phyloP scores from a whole-genome alignment of 179 eudicot species.

The Carnegiea gigantea region DNA sequence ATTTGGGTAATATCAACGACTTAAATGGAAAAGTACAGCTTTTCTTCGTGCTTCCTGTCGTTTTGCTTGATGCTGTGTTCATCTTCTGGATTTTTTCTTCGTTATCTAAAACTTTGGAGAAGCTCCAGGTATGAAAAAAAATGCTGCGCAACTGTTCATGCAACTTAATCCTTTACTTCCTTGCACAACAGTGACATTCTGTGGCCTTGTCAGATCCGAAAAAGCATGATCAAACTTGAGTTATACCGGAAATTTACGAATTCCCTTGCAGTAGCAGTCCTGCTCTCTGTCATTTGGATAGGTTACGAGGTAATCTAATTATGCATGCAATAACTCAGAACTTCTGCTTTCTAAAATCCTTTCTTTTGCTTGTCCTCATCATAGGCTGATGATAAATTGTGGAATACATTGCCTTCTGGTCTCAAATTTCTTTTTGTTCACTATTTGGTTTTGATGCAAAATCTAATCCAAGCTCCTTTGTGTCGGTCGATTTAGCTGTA shows the following conservation, averaged over 20 bases:
- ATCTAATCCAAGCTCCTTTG: not conserved
- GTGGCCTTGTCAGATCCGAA: constrained; percentile 7
- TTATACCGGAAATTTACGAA: constrained; percentile 19
- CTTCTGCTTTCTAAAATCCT: not conserved
- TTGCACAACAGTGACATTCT: not conserved
- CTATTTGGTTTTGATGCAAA: not conserved
- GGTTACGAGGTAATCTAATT: constrained; percentile 14
- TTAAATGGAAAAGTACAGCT: constrained; percentile 33
- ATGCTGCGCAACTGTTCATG: too few species aligned
- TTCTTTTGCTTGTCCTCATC: not conserved
- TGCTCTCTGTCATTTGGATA: constrained; percentile 3
- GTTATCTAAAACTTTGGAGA: constrained; percentile 10
- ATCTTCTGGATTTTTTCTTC: constrained; percentile 17
- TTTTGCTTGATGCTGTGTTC: constrained; percentile 3
- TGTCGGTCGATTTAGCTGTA: constrained; percentile 9
- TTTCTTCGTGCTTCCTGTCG: constrained; percentile 12
- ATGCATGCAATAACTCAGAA: not conserved
- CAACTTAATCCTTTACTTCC: too few species aligned
- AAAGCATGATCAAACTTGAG: constrained; percentile 16
- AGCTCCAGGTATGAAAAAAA: constrained; percentile 1
- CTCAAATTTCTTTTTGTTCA: too few species aligned
- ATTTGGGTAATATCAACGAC: constrained; percentile 68
- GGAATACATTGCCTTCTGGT: too few species aligned
- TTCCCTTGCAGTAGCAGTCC: constrained; percentile 11
- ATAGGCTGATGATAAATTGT: too few species aligned